Conservation (phyloP, 164 flowering plant species). For the Houttuynia cordata region DNA sequence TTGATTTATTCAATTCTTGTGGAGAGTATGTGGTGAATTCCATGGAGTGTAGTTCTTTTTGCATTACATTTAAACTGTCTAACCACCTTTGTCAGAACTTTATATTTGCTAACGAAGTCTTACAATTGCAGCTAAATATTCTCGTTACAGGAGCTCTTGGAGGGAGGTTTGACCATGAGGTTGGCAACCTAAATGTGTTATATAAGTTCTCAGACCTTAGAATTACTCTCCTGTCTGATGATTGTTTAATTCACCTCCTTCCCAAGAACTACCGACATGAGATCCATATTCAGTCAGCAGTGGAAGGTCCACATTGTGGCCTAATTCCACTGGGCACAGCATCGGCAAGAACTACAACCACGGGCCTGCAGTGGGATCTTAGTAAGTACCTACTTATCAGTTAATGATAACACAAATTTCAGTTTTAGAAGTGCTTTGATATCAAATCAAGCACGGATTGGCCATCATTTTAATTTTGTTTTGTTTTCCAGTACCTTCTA, state of each 20-base stretch:
- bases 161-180: constrained; percentile 92
- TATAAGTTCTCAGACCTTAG: constrained; percentile 42
- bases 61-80: neutral
- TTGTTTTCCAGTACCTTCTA: neutral
- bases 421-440: neutral
- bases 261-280: constrained; percentile 63
- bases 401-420: neutral
- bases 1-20: too few species aligned
- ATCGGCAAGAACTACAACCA: constrained; percentile 57
- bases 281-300: constrained; percentile 51
- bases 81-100: neutral
- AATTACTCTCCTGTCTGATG: constrained; percentile 76
- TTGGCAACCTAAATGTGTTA: constrained; percentile 78
- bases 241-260: constrained; percentile 80
- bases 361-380: constrained; percentile 91
- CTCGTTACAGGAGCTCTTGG: constrained; percentile 97
- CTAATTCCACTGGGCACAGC: constrained; percentile 72
- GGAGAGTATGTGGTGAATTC: neutral
- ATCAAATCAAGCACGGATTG: neutral
- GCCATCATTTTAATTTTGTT: neutral
- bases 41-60: neutral
- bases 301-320: constrained; percentile 95
- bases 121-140: constrained; percentile 51
- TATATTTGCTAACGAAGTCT: neutral
- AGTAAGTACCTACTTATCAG: constrained; percentile 37